phyloP scores from a whole-genome alignment of 2,329 filamentous ascomycete species.

The Aspergillus sp. region DNA sequence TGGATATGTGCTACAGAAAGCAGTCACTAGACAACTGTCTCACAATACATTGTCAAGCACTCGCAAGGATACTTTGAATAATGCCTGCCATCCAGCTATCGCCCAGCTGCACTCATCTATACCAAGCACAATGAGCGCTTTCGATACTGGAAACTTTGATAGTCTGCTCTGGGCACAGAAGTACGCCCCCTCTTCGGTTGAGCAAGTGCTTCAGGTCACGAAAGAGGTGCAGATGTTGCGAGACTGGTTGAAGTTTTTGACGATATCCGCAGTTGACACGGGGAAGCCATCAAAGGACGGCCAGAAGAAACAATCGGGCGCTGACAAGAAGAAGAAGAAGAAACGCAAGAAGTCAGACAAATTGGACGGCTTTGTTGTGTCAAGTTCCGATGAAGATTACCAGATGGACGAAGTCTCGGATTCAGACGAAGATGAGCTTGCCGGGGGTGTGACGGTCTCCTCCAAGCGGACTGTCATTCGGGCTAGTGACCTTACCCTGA shows the following conservation, averaged over 20 bases:
- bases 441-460: conserved; percentile 38
- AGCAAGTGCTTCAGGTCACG: conserved; percentile 73
- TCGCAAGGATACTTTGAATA: conserved; percentile 6
- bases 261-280: conserved; percentile 72
- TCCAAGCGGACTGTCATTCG: conserved; percentile 42
- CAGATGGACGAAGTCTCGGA: conserved; percentile 69
- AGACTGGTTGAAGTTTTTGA: conserved; percentile 77
- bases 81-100: conserved; percentile 57
- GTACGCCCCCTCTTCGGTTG: conserved; percentile 70
- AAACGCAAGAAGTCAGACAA: conserved; percentile 69
- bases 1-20: conserved; percentile 27
- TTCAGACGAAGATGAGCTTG: conserved; percentile 50
- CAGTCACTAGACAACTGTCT: conserved; percentile 30
- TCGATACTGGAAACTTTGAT: conserved; percentile 77
- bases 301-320: conserved; percentile 23
- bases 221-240: conserved; percentile 69
- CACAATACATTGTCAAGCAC: conserved; percentile 6
- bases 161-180: conserved; percentile 74
- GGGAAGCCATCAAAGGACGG: conserved; percentile 40
- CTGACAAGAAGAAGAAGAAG: conserved; percentile 45
- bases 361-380: conserved; percentile 76
- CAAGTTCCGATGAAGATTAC: conserved; percentile 71
- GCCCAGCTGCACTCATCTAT: conserved; percentile 60
- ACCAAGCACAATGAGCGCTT: conserved; percentile 66
- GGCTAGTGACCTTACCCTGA: conserved; percentile 35